phyloP scores from a whole-genome alignment of 1,139 yeast species.

The Scheffersomyces quercinus region DNA sequence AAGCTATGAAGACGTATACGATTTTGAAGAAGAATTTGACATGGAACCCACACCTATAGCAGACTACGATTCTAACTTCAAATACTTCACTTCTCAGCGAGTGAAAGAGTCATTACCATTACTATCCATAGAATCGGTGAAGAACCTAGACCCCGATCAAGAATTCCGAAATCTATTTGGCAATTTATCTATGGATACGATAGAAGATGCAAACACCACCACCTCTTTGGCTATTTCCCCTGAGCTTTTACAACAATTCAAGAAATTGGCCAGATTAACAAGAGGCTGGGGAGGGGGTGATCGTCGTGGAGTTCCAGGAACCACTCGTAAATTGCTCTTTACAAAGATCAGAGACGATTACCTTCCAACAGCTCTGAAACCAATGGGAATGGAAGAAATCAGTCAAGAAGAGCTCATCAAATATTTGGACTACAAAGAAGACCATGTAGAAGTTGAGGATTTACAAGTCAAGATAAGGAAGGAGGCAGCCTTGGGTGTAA shows the following conservation, averaged over 20 bases:
- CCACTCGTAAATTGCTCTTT: constrained; percentile 62
- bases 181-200: constrained; percentile 63
- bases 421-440: constrained; percentile 43
- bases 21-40: constrained; percentile 33
- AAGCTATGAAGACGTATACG: constrained; percentile 25
- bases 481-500: constrained; percentile 51
- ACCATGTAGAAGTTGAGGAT: constrained; percentile 27
- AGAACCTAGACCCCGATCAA: constrained; percentile 74
- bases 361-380: constrained; percentile 70
- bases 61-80: constrained; percentile 40
- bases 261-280: constrained; percentile 59
- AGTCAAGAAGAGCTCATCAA: constrained; percentile 39
- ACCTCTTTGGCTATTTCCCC: constrained; percentile 62
- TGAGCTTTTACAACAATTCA: constrained; percentile 64
- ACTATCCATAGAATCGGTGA: constrained; percentile 45
- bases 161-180: constrained; percentile 79
- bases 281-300: constrained; percentile 87
- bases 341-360: constrained; percentile 81
- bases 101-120: constrained; percentile 38
- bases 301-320: constrained; percentile 70
- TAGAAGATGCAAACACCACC: constrained; percentile 72
- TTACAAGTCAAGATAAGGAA: constrained; percentile 40
- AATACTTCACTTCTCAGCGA: constrained; percentile 46
- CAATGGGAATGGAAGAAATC: constrained; percentile 62
- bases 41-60: constrained; percentile 36